Base-by-base conservation (phyloP, 2,329 filamentous ascomycete genomes). In the Daldinia sp. region DNA sequence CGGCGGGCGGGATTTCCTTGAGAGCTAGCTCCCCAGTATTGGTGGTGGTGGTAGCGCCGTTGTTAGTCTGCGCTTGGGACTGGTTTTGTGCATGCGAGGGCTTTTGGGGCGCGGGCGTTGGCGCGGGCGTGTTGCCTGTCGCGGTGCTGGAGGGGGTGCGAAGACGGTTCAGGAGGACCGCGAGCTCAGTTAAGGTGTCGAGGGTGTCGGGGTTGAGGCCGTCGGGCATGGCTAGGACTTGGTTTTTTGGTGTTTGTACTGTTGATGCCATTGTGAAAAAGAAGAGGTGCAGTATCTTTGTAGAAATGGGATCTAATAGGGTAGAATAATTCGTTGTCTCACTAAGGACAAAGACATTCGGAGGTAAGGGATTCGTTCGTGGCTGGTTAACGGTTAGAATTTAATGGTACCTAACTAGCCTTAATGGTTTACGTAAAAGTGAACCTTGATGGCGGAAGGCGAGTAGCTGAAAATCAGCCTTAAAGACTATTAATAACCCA, bases 161-260 rank as follows among this genome's bases (percentile, higher is more conserved):
- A 15, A 97, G 85, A 51, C 91, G 91, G 68, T 87, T 83, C 64
- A 97, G 87, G 69, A 96, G 87, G 61, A 88, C 84, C 72, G 92
- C 89, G 55, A 97, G 87, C 72, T 93, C 88, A 23, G 93, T 92
- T 55, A 96, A 85, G 70, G 93, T 87, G 80, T 97, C 94, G 79
- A 97, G 92, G 50, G 88, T 87, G 77, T 94, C 90, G 25, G 94
- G 91, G 50, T 91, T 86, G 65, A 95, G 90, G 58, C 90, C 87
- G 2, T 85, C 79, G 29, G 89, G 84, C 61, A 86, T 79, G 66
- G 81, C 79, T 73, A 84, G 81, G 19, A 78, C 57, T 43, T 37
- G 29, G n/a, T 8, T 15, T 5, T 13, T 51, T 1, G 37, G 5
- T 30, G 50, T 3, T 35, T 34, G 3, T 19, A 41, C 23, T 32